These are phyloP conservation scores for Rhizopogon vinicolor DNA, from an alignment of 768 basidiomycete genomes.

Conservation along the genomic window DNA sequence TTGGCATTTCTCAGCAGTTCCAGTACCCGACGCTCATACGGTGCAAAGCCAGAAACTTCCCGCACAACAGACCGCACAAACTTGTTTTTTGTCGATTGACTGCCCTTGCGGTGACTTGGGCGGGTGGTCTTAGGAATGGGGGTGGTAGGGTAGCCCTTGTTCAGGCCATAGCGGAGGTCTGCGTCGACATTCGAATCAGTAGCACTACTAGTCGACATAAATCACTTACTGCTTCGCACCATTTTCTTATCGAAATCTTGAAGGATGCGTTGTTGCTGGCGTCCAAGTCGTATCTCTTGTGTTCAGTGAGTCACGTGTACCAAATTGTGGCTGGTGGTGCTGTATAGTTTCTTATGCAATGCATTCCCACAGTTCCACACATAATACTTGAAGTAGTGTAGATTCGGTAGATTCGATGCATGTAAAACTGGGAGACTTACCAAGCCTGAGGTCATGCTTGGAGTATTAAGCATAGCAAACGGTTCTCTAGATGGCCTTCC, in stretches of 20 bases:
- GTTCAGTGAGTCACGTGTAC: constrained; percentile 34
- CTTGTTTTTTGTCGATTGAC: constrained; percentile 83
- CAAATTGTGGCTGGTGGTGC: constrained; percentile 43
- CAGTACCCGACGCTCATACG: constrained; percentile 97
- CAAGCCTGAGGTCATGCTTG: too few relatives aligned
- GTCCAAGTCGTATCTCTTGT: constrained; percentile 16
- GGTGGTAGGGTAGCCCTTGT: constrained; percentile 89
- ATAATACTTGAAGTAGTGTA: background rate
- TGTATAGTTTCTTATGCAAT: constrained; percentile 46
- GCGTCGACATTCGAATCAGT: constrained; percentile 9
- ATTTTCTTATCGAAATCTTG: constrained; percentile 62
- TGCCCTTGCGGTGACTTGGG: constrained; percentile 92
- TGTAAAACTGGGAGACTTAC: too few relatives aligned
- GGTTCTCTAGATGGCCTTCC: too few relatives aligned
- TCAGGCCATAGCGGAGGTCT: constrained; percentile 85
- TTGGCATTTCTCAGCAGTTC: constrained; percentile 98
- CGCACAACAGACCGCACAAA: constrained; percentile 92
- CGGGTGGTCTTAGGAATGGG: constrained; percentile 67
- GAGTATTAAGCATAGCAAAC: too few relatives aligned
- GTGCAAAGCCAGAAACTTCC: constrained; percentile 96
- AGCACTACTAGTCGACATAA: background rate
- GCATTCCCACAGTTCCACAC: constrained; percentile 17
- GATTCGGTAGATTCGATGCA: too few relatives aligned
- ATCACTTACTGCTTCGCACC: constrained; percentile 68
- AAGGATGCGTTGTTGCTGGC: constrained; percentile 23